Percentiles rank a stretch among this genome's conserved stretches.
Conservation (phyloP, 805 yeast species). For the Limtongia smithiae region DNA sequence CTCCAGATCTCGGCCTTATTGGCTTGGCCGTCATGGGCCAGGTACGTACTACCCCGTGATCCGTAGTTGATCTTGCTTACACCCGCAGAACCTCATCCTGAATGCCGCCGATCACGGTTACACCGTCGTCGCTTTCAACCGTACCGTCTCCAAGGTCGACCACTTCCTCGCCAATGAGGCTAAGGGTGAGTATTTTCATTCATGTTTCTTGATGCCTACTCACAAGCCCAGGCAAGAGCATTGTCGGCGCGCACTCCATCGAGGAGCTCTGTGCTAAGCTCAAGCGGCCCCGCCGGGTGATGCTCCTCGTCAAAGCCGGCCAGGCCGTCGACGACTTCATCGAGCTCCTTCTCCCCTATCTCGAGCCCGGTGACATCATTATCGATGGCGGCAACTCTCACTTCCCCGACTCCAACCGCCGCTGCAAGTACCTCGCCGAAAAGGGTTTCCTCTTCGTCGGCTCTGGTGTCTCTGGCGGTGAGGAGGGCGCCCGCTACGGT, state of each 20-base stretch:
- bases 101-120: slow-evolving; percentile 96
- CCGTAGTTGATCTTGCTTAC: not conserved
- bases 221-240: slow-evolving; percentile 52
- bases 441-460: slow-evolving; percentile 93
- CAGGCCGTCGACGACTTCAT: slow-evolving; percentile 89
- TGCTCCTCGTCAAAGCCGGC: slow-evolving; percentile 95
- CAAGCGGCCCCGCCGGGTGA: slow-evolving; percentile 96
- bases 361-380: slow-evolving; percentile 96
- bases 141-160: slow-evolving; percentile 95
- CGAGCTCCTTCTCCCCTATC: slow-evolving; percentile 78
- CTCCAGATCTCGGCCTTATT: slow-evolving; percentile 94
- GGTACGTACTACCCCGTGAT: slow-evolving; percentile 19
- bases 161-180: slow-evolving; percentile 92
- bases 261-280: slow-evolving; percentile 81
- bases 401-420: slow-evolving; percentile 97
- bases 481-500: slow-evolving; percentile 99
- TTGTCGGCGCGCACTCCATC: slow-evolving; percentile 91
- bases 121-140: slow-evolving; percentile 97
- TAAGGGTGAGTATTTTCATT: slow-evolving; percentile 52
- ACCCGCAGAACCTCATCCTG: slow-evolving; percentile 70
- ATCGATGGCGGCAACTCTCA: slow-evolving; percentile 99
- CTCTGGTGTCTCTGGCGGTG: slow-evolving; percentile 99
- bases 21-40: slow-evolving; percentile 99
- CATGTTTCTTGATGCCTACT: not conserved
- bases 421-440: slow-evolving; percentile 79